phyloP scores from a whole-genome alignment of 371 early-diverging fungal genomes.

The Actinomortierella wolfii region DNA sequence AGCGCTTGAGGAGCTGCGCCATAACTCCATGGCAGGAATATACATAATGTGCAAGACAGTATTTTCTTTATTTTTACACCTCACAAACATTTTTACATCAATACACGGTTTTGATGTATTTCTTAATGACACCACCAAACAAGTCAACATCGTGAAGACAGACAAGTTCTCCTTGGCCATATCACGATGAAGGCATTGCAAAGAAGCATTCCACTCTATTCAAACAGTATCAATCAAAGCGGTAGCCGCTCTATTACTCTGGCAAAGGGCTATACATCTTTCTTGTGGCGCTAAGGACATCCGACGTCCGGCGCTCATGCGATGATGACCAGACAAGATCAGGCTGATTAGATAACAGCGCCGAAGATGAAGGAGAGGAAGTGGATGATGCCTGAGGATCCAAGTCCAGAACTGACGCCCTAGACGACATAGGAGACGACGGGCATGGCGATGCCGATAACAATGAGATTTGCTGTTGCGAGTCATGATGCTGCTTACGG shows the following conservation, averaged over 20 bases:
- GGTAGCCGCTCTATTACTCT: conserved; percentile 27
- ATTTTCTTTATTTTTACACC: too few relatives aligned
- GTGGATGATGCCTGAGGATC: conserved; percentile 1
- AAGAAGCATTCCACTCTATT: too few relatives aligned
- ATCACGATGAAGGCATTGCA: too few relatives aligned
- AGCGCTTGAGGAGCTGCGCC: too few relatives aligned
- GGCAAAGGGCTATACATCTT: conserved; percentile 39
- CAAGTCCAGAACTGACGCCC: conserved; percentile 1
- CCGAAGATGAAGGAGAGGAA: conserved; percentile 14
- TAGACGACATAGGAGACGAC: conserved; percentile 10
- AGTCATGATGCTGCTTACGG: conserved; percentile 22
- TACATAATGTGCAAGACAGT: too few relatives aligned
- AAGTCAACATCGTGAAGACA: too few relatives aligned
- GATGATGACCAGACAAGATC: conserved; percentile 12
- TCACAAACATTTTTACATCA: too few relatives aligned
- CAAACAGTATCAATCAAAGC: too few relatives aligned
- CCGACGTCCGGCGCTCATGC: conserved; percentile 27
- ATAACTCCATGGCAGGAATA: too few relatives aligned
- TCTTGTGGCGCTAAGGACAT: conserved; percentile 16
- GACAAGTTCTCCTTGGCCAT: too few relatives aligned
- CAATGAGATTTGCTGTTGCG: conserved; percentile 18
- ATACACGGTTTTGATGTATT: too few relatives aligned
- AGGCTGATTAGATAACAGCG: conserved; percentile 20
- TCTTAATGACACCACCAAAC: too few relatives aligned
- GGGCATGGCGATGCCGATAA: neutral